phyloP scores from a whole-genome alignment of 805 yeast genomes.

The Wickerhamomyces chaumierensis region DNA sequence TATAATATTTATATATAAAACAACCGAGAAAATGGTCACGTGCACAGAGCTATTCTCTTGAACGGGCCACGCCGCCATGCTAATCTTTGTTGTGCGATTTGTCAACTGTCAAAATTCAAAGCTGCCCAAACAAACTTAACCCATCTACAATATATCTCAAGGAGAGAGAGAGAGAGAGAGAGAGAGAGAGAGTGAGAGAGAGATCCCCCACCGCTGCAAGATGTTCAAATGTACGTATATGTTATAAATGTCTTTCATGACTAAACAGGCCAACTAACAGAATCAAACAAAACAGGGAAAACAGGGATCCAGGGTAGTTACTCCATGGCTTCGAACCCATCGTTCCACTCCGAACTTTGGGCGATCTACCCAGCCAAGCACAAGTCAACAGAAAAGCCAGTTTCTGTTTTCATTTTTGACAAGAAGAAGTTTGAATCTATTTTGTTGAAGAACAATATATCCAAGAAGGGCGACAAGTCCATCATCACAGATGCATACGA shows the following conservation, averaged over 20 bases:
- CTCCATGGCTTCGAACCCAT: conserved; percentile 56
- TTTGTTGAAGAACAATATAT: conserved; percentile 37
- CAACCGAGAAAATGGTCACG: no score
- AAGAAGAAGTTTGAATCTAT: conserved; percentile 60
- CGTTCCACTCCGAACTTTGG: conserved; percentile 77
- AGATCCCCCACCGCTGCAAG: not conserved
- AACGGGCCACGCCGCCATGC: no score
- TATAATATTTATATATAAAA: no score
- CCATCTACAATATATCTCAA: no score
- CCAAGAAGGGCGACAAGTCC: conserved; percentile 34
- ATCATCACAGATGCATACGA: conserved; percentile 52
- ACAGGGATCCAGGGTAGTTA: conserved; percentile 59
- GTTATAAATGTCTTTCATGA: no score
- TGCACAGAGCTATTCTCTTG: no score
- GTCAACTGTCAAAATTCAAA: no score
- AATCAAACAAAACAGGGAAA: conserved; percentile 13
- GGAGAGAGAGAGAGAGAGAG: no score
- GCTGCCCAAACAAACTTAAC: no score
- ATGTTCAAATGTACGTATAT: not conserved
- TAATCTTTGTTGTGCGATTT: no score
- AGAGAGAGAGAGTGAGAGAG: no score
- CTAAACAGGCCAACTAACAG: no score
- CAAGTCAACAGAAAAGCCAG: conserved; percentile 46
- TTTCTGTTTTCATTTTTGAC: conserved; percentile 80
- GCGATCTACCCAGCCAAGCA: conserved; percentile 75